Base-by-base conservation (phyloP, 257 asterid species). In the Solanum chiquidenum region DNA sequence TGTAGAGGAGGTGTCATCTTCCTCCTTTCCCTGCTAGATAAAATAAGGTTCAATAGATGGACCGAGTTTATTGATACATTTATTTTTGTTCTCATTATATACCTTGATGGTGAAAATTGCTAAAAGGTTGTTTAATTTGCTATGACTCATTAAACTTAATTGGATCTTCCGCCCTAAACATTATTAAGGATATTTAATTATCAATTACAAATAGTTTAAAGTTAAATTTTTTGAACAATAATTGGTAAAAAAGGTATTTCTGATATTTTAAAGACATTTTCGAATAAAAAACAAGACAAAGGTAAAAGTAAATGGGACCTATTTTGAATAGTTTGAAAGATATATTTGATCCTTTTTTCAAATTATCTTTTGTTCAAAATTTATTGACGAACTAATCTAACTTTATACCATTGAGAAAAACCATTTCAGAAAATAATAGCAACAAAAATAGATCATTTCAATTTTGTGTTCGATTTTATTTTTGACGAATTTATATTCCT, bases 21-120 rank as follows among this genome's bases (percentile, higher is more conserved):
- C 98, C 95, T 91, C 93, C 95, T 8, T 93, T 96, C 90, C 98
- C 95, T 18, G 98, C 96, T 69, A 94, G 62, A 94, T 94, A 68
- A 92, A 92, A 92, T 86, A 92, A 92, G 73, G 88, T 84, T 74
- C 83, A 9, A 44, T 33, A 13, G 84, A 84, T 86, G 77, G 34
- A 33, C 8, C 52, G 49, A 60, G 37, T 60, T 60, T 5, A 34
- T 40, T 40, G 44, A 25, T 40, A 77, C 7, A 25, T 77, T n/a
- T n/a, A n/a, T n/a, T 55, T 55, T 55, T 55, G 66, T 20, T 20
- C 25, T 58, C 66, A 31, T 16, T 66, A 25, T 23, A 23, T n/a
- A 23, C 69, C 29, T 23, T 49, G 21, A 60, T 8, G 64, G 27
- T 62, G 7, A 62, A 62, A 55, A 20, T 55, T 18, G 8, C 4